Evolutionary conservation across 2,329 filamentous ascomycete genomes (phyloP).

Genomic region (Colletotrichum endophyticum): DNA sequence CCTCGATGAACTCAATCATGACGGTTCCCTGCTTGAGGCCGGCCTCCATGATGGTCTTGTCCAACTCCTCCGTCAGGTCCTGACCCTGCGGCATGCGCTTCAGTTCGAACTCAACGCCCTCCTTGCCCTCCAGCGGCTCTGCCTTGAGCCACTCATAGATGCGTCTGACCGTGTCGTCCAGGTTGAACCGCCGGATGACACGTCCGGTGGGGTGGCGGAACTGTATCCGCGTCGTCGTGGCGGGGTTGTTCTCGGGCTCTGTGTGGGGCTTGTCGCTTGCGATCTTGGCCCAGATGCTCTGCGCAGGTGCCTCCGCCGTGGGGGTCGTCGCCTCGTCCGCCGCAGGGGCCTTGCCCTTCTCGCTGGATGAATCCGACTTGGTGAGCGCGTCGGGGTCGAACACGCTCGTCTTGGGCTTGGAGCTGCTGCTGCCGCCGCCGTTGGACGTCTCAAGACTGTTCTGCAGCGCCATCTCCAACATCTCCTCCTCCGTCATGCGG

Average conservation of each 20-base stretch:
- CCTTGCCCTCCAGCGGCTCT: conserved; percentile 80
- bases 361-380: conserved; percentile 58
- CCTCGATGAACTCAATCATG: conserved; percentile 88
- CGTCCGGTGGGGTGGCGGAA: conserved; percentile 86
- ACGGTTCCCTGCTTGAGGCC: conserved; percentile 92
- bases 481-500: conserved; percentile 95
- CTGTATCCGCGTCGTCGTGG: conserved; percentile 85
- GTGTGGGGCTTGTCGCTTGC: conserved; percentile 73
- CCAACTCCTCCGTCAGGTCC: conserved; percentile 79
- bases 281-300: conserved; percentile 70
- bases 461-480: conserved; percentile 91
- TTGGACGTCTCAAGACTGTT: conserved; percentile 74
- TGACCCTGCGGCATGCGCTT: conserved; percentile 79
- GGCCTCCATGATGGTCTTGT: conserved; percentile 77
- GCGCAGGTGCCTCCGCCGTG: conserved; percentile 25
- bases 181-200: conserved; percentile 83
- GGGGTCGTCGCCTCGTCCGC: conserved; percentile 19
- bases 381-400: conserved; percentile 90
- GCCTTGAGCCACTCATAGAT: conserved; percentile 98
- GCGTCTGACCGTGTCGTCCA: conserved; percentile 77
- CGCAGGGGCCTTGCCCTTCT: conserved; percentile 51
- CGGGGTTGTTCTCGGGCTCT: conserved; percentile 76
- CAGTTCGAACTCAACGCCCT: conserved; percentile 82
- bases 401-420: conserved; percentile 54
- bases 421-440: conserved; percentile 33